Percentiles rank a stretch among this genome's conserved stretches.
These are phyloP conservation scores for Aspergillus floridensis DNA, from an alignment of 2,329 filamentous ascomycete genomes.

Conservation along the genomic window DNA sequence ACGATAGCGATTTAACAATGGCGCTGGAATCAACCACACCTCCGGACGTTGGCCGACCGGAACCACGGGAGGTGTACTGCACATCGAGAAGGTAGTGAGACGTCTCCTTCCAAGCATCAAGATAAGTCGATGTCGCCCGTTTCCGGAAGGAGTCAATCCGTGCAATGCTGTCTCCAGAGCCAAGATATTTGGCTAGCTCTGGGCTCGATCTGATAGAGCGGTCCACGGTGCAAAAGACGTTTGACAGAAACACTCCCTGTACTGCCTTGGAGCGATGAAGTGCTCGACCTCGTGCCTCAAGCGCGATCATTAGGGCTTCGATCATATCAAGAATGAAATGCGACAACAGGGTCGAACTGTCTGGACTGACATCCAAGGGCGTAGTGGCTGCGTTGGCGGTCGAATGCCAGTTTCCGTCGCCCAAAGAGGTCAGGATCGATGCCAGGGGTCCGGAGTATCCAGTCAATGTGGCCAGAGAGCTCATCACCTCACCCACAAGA, in stretches of 20 bases:
- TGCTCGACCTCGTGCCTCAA: conserved; percentile 71
- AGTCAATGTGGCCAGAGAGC: conserved; percentile 79
- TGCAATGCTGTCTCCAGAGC: conserved; percentile 58
- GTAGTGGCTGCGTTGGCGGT: conserved; percentile 64
- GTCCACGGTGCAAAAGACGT: conserved; percentile 79
- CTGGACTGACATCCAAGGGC: conserved; percentile 81
- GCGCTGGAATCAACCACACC: conserved; percentile 68
- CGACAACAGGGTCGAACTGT: conserved; percentile 82
- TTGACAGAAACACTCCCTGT: conserved; percentile 86
- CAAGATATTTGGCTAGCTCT: conserved; percentile 70
- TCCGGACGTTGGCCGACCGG: conserved; percentile 67
- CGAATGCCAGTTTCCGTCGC: conserved; percentile 82
- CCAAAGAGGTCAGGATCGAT: conserved; percentile 86
- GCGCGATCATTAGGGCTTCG: conserved; percentile 70
- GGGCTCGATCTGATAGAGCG: conserved; percentile 74
- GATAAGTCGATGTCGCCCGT: conserved; percentile 75
- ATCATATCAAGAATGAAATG: conserved; percentile 89
- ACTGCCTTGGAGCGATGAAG: conserved; percentile 75
- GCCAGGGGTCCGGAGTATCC: conserved; percentile 81
- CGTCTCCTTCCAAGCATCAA: conserved; percentile 84
- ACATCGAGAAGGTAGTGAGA: conserved; percentile 83
- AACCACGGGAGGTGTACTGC: conserved; percentile 77
- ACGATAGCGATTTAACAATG: conserved; percentile 77
- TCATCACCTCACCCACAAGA: conserved; percentile 80
- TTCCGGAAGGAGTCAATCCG: conserved; percentile 83